phyloP scores from a whole-genome alignment of 306 rosid species.

The Lathyrus sativus region DNA sequence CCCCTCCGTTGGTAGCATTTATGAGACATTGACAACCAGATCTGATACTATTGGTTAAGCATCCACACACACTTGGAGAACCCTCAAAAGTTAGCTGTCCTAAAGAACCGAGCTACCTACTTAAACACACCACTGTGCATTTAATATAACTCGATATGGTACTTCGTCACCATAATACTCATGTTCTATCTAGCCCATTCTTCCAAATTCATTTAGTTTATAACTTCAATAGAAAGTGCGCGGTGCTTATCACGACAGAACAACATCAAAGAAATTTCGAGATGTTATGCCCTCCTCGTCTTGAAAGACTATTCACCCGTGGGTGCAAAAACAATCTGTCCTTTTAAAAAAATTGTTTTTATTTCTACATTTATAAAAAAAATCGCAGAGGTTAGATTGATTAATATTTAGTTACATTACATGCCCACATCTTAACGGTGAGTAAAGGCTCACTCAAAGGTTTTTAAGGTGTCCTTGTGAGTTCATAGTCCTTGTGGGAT shows the following conservation, averaged over 20 bases:
- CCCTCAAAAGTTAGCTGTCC: neutral
- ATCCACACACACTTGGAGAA: neutral
- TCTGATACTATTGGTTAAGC: neutral
- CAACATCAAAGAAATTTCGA: neutral
- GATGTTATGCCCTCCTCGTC: neutral
- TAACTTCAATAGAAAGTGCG: constrained; percentile 13
- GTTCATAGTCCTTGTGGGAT: neutral
- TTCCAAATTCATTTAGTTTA: constrained; percentile 10
- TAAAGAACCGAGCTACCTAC: neutral
- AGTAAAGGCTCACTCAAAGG: neutral
- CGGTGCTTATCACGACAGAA: constrained; percentile 10
- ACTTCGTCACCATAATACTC: neutral
- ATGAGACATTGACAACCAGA: neutral
- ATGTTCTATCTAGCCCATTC: neutral
- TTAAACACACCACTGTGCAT: neutral
- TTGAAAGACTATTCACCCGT: constrained; percentile 1
- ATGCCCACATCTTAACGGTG: neutral
- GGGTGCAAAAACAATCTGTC: neutral
- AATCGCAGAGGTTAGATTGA: neutral
- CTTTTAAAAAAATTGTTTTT: neutral
- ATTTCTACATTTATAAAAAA: neutral
- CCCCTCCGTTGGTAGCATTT: neutral
- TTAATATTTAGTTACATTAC: neutral
- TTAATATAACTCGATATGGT: neutral
- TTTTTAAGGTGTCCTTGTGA: constrained; percentile 8